Evolutionary conservation across 345 rosid species (phyloP).

Genomic region (Hypericum androsaemum): DNA sequence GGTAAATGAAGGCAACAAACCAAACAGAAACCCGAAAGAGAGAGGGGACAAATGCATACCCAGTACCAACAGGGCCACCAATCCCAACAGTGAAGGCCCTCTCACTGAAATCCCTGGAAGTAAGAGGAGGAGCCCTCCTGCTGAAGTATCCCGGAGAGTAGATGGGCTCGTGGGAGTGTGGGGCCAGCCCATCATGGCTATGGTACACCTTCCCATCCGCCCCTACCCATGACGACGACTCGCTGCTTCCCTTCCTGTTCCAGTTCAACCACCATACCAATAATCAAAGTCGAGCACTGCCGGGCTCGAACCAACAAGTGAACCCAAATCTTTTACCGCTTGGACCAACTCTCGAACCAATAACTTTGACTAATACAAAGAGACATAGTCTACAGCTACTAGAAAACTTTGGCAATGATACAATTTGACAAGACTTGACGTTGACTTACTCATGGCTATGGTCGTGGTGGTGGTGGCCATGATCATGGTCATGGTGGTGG

Average conservation of each 20-base stretch:
- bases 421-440: neutral
- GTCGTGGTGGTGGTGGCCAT: conserved; percentile 15
- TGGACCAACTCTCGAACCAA: neutral
- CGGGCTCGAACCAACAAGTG: too few species aligned
- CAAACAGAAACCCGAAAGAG: neutral
- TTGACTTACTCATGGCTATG: conserved; percentile 21
- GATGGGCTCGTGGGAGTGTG: conserved; percentile 95
- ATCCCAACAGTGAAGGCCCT: conserved; percentile 94
- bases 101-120: conserved; percentile 63
- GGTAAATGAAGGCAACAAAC: neutral
- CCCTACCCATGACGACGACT: conserved; percentile 58
- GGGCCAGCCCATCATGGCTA: conserved; percentile 98
- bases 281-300: neutral
- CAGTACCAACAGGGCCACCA: conserved; percentile 97
- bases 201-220: conserved; percentile 72
- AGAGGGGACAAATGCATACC: conserved; percentile 32
- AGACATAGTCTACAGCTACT: neutral
- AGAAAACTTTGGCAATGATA: neutral
- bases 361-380: neutral
- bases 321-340: too few species aligned
- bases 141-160: conserved; percentile 93
- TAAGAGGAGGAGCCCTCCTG: conserved; percentile 76
- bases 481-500: conserved; percentile 15
- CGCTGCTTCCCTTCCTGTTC: conserved; percentile 20
- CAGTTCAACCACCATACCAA: neutral